Base-by-base conservation (phyloP, 805 yeast genomes). In the Starmera caribaea region DNA sequence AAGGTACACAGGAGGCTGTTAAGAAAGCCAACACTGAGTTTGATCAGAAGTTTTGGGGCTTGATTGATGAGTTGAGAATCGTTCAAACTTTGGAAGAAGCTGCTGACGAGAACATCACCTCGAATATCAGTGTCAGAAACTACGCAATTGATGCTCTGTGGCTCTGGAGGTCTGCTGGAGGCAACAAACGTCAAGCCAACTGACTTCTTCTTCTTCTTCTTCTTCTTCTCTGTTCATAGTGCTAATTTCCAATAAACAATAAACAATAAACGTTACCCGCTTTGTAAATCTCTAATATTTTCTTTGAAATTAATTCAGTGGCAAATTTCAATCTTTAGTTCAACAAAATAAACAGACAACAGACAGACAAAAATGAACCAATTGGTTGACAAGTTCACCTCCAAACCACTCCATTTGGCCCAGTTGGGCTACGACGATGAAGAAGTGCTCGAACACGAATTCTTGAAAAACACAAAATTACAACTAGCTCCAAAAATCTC, bases 91-190 rank as follows among this genome's bases (percentile, higher is more conserved):
- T 89, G 24, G 67, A 76, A 31, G 80, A 78, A 36, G 79, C 84
- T 27, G 72, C 87, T 1, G 81, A 82, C 49, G 94, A 83, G 37
- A 57, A 58, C 12, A 64, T 61, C 38, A 80, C 86, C 0, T 65
- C 61, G 14, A 85, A 83, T 56, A 43, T 89, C 27, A 81, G 89
- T 30, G 88, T 88, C 1, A 67, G 84, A 49, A 83, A 74, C 48
- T 85, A 87, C 56, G 95, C 96, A 1, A 69, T 82, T 27, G 97
- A 89, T 48, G 95, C 96, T 1, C 66, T 89, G 30, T 89, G 96
- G 95, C 61, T 89, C 39, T 86, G 95, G 92, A 79, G 71, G 48
- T 61, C 61, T 43, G 71, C 70, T 34, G 71, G 70, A 24, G 69
- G 69, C 26, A 67, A 62, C 21, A 54, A 39, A 16, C 50, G 56